Conservation (phyloP, 2,329 filamentous ascomycete genomes). For the Trichoderma hamatum region DNA sequence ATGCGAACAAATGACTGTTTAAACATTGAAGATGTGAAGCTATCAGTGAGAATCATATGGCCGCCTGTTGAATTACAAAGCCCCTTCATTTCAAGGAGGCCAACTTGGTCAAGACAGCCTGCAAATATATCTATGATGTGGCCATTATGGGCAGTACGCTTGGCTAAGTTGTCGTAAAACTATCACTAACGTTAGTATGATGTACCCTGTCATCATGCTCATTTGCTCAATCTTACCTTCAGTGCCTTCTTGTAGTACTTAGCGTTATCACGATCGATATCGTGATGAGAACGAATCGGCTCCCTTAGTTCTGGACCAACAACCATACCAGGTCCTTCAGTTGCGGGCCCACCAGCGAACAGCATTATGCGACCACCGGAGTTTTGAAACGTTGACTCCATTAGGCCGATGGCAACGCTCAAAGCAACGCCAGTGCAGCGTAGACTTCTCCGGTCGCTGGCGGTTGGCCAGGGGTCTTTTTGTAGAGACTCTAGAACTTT, state of each 20-base stretch:
- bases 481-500: slow-evolving; percentile 94
- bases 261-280: slow-evolving; percentile 97
- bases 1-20: slow-evolving; percentile 97
- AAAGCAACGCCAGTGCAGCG: slow-evolving; percentile 96
- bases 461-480: slow-evolving; percentile 96
- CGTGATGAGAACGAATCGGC: slow-evolving; percentile 96
- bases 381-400: slow-evolving; percentile 96
- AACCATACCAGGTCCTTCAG: slow-evolving; percentile 94
- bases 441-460: slow-evolving; percentile 86
- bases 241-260: slow-evolving; percentile 99
- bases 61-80: slow-evolving; percentile 94
- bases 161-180: slow-evolving; percentile 95
- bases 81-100: slow-evolving; percentile 96
- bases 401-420: slow-evolving; percentile 86
- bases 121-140: slow-evolving; percentile 98
- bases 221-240: slow-evolving; percentile 62
- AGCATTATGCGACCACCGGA: slow-evolving; percentile 95
- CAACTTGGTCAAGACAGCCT: slow-evolving; percentile 95
- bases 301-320: slow-evolving; percentile 95
- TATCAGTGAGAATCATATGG: slow-evolving; percentile 97
- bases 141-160: slow-evolving; percentile 92
- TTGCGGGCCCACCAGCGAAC: slow-evolving; percentile 91
- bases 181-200: slow-evolving; percentile 40
- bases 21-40: slow-evolving; percentile 98
- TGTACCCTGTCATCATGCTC: not conserved